Evolutionary conservation across 495 filamentous ascomycete species (phyloP).

Genomic region (Saxophila tyrrhenica): DNA sequence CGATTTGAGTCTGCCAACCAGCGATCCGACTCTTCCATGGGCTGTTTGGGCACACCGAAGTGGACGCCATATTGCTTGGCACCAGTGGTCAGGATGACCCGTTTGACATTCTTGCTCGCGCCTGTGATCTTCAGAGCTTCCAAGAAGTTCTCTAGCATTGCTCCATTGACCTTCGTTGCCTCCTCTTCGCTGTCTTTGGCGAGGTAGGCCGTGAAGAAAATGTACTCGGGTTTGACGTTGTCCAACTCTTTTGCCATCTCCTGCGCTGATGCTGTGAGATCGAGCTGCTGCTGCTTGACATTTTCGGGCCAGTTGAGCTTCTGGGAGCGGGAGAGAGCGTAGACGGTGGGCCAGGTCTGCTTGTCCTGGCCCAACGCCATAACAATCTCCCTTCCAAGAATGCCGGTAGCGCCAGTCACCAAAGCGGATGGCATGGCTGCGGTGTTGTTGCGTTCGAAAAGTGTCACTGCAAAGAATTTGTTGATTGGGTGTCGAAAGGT

Average conservation of each 20-base stretch:
- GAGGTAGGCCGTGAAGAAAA: conserved; percentile 26
- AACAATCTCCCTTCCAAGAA: conserved; percentile 22
- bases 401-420: conserved; percentile 25
- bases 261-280: conserved; percentile 17
- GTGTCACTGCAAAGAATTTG: neutral
- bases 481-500: neutral
- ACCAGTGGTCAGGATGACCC: conserved; percentile 39
- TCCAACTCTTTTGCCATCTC: conserved; percentile 20
- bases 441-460: neutral
- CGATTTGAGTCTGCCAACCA: conserved; percentile 23
- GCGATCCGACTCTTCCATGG: conserved; percentile 38
- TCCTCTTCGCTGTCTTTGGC: conserved; percentile 35
- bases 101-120: conserved; percentile 33
- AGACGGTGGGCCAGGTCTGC: conserved; percentile 20
- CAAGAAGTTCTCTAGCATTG: conserved; percentile 42
- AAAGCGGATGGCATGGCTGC: conserved; percentile 21
- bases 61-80: conserved; percentile 49
- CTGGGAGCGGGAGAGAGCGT: conserved; percentile 23
- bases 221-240: conserved; percentile 16
- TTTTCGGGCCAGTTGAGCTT: conserved; percentile 20
- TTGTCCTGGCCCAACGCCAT: conserved; percentile 12
- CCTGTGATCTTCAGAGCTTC: conserved; percentile 37
- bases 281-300: conserved; percentile 21
- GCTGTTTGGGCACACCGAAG: conserved; percentile 35
- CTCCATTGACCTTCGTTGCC: conserved; percentile 32